Evolutionary conservation across 805 yeast genomes (phyloP).

Genomic region (Yamadazyma scolyti): DNA sequence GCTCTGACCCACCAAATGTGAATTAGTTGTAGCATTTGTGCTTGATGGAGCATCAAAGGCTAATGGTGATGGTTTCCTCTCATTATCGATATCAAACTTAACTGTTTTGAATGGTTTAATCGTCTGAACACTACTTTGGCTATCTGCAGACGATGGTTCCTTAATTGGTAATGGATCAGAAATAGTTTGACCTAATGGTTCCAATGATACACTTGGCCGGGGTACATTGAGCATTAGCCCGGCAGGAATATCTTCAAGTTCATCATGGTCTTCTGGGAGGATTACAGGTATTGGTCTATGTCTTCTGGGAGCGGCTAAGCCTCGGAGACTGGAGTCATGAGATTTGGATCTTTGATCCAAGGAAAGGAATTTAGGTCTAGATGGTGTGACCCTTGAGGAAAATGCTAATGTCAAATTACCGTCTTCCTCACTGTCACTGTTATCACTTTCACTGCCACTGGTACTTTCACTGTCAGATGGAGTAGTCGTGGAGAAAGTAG

Average conservation of each 20-base stretch:
- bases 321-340: conserved; percentile 39
- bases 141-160: neutral
- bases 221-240: conserved; percentile 31
- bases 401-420: conserved; percentile 45
- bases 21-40: conserved; percentile 14
- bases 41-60: conserved; percentile 29
- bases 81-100: conserved; percentile 1
- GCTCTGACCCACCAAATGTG: conserved; percentile 4
- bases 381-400: conserved; percentile 35
- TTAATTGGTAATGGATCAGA: conserved; percentile 3
- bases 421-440: conserved; percentile 37
- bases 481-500: conserved; percentile 11
- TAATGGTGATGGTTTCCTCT: conserved; percentile 30
- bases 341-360: conserved; percentile 35
- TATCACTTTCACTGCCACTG: conserved; percentile 12
- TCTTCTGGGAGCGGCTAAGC: conserved; percentile 12
- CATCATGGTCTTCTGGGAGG: conserved; percentile 27
- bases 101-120: conserved; percentile 1
- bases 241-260: conserved; percentile 40
- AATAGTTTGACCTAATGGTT: conserved; percentile 10
- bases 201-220: conserved; percentile 19
- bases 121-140: neutral
- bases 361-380: conserved; percentile 32
- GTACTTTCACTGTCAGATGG: conserved; percentile 3
- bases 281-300: conserved; percentile 25